phyloP scores from a whole-genome alignment of 2,329 filamentous ascomycete genomes.

The Nakataea oryzae region DNA sequence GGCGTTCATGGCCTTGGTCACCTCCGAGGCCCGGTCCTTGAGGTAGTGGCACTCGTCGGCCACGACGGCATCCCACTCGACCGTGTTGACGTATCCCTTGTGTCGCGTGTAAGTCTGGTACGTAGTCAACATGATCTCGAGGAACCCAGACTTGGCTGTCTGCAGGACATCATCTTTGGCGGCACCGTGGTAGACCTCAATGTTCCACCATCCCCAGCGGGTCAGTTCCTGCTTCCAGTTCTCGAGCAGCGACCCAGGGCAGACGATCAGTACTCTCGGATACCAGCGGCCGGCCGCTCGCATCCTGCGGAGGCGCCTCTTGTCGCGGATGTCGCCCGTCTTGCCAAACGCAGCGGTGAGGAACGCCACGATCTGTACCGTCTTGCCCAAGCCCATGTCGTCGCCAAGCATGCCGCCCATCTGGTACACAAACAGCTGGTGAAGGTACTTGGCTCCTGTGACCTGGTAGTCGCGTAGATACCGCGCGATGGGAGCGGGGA shows the following conservation, averaged over 20 bases:
- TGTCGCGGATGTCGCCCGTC: slow-evolving; percentile 77
- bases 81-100: slow-evolving; percentile 62
- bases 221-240: slow-evolving; percentile 86
- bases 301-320: slow-evolving; percentile 80
- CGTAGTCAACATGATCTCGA: slow-evolving; percentile 91
- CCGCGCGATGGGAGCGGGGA: slow-evolving; percentile 82
- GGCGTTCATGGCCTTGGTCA: slow-evolving; percentile 78
- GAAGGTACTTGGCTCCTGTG: slow-evolving; percentile 73
- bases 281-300: slow-evolving; percentile 65
- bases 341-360: slow-evolving; percentile 89
- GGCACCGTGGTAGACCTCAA: slow-evolving; percentile 68
- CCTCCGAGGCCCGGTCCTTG: slow-evolving; percentile 69
- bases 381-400: slow-evolving; percentile 97
- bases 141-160: slow-evolving; percentile 61
- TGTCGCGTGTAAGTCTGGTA: slow-evolving; percentile 83
- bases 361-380: slow-evolving; percentile 90
- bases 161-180: slow-evolving; percentile 59
- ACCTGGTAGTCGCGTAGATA: slow-evolving; percentile 91
- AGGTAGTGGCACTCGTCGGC: slow-evolving; percentile 89
- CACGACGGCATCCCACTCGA: slow-evolving; percentile 88
- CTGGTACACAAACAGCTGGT: slow-evolving; percentile 83
- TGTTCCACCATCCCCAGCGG: slow-evolving; percentile 93
- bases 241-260: slow-evolving; percentile 75
- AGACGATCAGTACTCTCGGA: slow-evolving; percentile 73
- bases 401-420: slow-evolving; percentile 85